These are phyloP conservation scores for Pseudogymnoascus sp. DNA, from an alignment of 2,329 filamentous ascomycete genomes.

Conservation along the genomic window DNA sequence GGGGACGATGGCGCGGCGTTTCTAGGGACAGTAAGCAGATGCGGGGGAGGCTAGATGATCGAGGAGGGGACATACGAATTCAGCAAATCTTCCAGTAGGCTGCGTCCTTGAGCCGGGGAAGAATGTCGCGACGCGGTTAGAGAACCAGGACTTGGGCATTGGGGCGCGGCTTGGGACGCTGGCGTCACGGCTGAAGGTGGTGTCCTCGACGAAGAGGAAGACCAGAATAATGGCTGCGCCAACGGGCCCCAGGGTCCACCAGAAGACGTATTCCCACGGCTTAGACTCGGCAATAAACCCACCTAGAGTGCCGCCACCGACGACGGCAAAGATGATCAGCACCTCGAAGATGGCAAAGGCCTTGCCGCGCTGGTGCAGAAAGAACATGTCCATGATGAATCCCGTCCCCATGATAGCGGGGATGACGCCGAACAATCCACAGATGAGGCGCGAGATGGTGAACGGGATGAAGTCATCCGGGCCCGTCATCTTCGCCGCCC, in stretches of 20 bases:
- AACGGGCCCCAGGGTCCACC: constrained; percentile 28
- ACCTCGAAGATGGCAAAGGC: constrained; percentile 32
- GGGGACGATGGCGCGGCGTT: background rate
- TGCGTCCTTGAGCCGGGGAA: background rate
- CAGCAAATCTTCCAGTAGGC: background rate
- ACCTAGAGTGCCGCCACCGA: constrained; percentile 30
- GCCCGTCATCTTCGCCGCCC: constrained; percentile 24
- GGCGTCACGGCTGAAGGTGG: background rate
- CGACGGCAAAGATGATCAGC: constrained; percentile 30
- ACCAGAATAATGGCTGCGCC: background rate
- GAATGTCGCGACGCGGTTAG: constrained; percentile 5
- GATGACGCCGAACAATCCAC: constrained; percentile 33
- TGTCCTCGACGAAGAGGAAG: constrained; percentile 10
- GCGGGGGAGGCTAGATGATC: background rate
- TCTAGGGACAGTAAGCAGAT: background rate
- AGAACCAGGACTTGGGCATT: constrained; percentile 6
- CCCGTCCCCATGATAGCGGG: constrained; percentile 32
- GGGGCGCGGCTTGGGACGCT: background rate
- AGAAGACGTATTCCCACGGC: constrained; percentile 33
- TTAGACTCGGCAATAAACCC: constrained; percentile 32
- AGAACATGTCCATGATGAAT: constrained; percentile 36
- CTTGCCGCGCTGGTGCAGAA: constrained; percentile 35
- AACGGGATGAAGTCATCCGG: constrained; percentile 30
- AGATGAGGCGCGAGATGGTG: constrained; percentile 31
- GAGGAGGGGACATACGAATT: background rate